Conservation (phyloP, 2,329 filamentous ascomycete genomes). For the Alternaria panax region DNA sequence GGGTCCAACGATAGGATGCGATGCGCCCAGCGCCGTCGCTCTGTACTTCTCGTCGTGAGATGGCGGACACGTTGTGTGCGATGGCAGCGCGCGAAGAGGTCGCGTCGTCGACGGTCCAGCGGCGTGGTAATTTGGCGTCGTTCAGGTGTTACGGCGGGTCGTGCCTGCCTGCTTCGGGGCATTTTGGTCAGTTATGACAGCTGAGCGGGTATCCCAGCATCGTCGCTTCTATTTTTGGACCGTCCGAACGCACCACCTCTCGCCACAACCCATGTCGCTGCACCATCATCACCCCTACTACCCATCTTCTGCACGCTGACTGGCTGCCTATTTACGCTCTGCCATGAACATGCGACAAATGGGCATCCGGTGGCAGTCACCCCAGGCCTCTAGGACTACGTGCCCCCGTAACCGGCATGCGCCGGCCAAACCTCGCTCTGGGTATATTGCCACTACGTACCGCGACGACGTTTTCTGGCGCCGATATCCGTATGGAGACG, state of each 20-base stretch:
- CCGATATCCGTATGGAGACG: not conserved
- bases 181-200: conserved; percentile 35
- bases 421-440: conserved; percentile 9
- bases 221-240: conserved; percentile 28
- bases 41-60: conserved; percentile 1
- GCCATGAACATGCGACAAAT: conserved; percentile 9
- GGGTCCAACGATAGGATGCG: conserved; percentile 35
- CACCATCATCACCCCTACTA: conserved; percentile 18
- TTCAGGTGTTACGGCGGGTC: conserved; percentile 28
- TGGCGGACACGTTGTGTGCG: conserved; percentile 13
- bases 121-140: conserved; percentile 39
- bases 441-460: conserved; percentile 2
- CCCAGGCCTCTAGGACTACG: conserved; percentile 3
- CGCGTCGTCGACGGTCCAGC: conserved; percentile 23
- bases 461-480: not conserved
- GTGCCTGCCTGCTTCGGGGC: conserved; percentile 31
- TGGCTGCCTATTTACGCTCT: conserved; percentile 12
- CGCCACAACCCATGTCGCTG: conserved; percentile 21
- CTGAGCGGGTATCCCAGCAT: conserved; percentile 18
- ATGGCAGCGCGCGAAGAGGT: conserved; percentile 16
- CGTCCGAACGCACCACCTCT: conserved; percentile 13
- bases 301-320: conserved; percentile 1
- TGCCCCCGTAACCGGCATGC: not conserved
- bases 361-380: not conserved
- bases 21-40: conserved; percentile 39